Conservation (phyloP, 371 early-diverging fungal genomes). For the Basidiobolus meristosporus region DNA sequence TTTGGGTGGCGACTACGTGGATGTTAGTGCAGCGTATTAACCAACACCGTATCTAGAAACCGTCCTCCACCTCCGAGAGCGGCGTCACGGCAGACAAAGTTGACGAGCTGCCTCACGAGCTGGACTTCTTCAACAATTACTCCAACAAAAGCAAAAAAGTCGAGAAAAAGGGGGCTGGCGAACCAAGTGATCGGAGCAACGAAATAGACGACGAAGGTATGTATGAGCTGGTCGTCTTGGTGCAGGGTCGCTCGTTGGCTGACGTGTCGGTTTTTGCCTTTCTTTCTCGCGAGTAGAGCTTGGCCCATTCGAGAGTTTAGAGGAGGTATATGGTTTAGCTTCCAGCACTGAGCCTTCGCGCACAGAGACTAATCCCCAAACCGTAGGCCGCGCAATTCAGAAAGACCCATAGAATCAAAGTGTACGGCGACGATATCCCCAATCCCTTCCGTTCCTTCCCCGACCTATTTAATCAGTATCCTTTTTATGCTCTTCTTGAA, state of each 20-base stretch:
- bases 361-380: too few species aligned
- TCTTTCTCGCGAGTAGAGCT: too few species aligned
- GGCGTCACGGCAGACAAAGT: background rate
- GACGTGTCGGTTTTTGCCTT: too few species aligned
- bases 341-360: too few species aligned
- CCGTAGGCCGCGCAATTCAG: conserved; percentile 28
- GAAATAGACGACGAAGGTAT: too few species aligned
- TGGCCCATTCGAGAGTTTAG: too few species aligned
- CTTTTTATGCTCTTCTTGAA: conserved; percentile 1
- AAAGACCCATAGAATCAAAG: conserved; percentile 51
- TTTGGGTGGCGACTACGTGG: conserved; percentile 4
- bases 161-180: conserved; percentile 5
- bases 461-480: conserved; percentile 37
- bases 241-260: too few species aligned
- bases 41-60: background rate
- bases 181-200: too few species aligned
- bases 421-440: conserved; percentile 75
- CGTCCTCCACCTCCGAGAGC: background rate
- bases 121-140: conserved; percentile 5
- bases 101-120: conserved; percentile 1
- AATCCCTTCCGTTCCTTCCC: conserved; percentile 62
- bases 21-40: background rate
- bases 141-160: background rate
- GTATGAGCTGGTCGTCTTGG: too few species aligned
- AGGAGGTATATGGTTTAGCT: too few species aligned